A percentile compares a stretch with the other conserved stretches of the same genome.
phyloP scores from a whole-genome alignment of 1,139 yeast species.

The Geotrichum aggregatum region DNA sequence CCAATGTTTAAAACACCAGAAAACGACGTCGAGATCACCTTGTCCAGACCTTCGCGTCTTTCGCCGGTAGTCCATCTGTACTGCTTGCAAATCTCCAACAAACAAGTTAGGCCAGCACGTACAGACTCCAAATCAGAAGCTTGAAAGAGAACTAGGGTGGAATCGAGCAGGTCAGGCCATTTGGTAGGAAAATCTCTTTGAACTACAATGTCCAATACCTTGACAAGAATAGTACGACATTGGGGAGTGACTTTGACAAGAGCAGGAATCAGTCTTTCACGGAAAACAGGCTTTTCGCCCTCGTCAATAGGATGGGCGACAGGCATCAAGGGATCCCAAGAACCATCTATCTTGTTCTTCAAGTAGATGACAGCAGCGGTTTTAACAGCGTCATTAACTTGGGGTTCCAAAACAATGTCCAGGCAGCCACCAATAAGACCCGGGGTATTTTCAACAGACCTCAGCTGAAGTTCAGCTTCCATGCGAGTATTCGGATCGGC shows the following conservation, averaged over 20 bases:
- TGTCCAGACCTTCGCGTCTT: conserved; percentile 55
- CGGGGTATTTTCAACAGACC: conserved; percentile 51
- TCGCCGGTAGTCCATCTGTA: conserved; percentile 73
- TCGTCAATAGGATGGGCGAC: conserved; percentile 45
- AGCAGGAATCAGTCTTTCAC: conserved; percentile 56
- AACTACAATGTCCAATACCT: conserved; percentile 64
- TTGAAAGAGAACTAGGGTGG: conserved; percentile 56
- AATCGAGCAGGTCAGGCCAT: conserved; percentile 67
- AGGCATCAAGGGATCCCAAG: conserved; percentile 50
- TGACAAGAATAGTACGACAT: conserved; percentile 57
- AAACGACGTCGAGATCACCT: conserved; percentile 59
- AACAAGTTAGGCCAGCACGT: conserved; percentile 72
- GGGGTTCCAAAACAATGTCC: conserved; percentile 59
- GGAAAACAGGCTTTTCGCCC: conserved; percentile 69
- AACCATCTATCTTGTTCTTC: conserved; percentile 65
- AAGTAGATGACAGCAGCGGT: conserved; percentile 83
- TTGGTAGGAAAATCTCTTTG: conserved; percentile 62
- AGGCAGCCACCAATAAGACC: conserved; percentile 85
- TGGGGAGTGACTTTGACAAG: conserved; percentile 43
- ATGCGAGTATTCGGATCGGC: conserved; percentile 60
- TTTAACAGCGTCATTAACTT: conserved; percentile 55
- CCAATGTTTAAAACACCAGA: conserved; percentile 69
- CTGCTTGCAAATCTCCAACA: conserved; percentile 68
- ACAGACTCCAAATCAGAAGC: conserved; percentile 53
- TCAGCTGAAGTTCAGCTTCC: conserved; percentile 66